Percentiles rank a stretch among this genome's conserved stretches.
Evolutionary conservation across 2,329 filamentous ascomycete species (phyloP).

Genomic region (Colletotrichum chlorophyti): DNA sequence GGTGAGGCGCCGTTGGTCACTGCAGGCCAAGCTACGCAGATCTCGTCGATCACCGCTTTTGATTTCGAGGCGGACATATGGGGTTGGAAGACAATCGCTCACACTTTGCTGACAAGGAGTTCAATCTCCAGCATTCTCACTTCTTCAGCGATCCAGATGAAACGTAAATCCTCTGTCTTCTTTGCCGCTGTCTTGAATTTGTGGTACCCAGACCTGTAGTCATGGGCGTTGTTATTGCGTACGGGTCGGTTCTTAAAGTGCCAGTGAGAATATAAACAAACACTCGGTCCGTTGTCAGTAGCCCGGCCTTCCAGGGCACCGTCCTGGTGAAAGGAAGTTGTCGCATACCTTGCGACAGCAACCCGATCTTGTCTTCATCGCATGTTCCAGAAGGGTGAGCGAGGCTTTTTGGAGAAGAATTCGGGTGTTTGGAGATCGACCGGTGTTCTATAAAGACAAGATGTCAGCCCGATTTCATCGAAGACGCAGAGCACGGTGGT

Average conservation of each 20-base stretch:
- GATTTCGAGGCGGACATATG: conserved; percentile 21
- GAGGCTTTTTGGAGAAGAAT: too few relatives aligned
- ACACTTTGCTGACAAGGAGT: neutral
- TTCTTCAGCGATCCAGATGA: conserved; percentile 22
- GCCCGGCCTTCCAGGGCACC: too few relatives aligned
- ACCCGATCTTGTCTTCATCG: too few relatives aligned
- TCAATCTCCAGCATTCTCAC: conserved; percentile 13
- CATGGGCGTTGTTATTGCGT: conserved; percentile 12
- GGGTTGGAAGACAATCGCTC: neutral
- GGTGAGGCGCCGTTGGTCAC: conserved; percentile 12
- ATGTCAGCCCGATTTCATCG: too few relatives aligned
- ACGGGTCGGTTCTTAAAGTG: conserved; percentile 4
- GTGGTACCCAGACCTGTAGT: conserved; percentile 18
- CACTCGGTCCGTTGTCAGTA: too few relatives aligned
- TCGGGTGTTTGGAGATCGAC: too few relatives aligned
- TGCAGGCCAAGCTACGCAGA: conserved; percentile 11
- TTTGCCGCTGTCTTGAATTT: conserved; percentile 16
- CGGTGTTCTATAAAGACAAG: too few relatives aligned
- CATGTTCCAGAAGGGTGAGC: too few relatives aligned
- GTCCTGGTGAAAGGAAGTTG: too few relatives aligned
- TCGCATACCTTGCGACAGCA: too few relatives aligned
- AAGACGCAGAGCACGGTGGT: too few relatives aligned
- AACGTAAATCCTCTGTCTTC: conserved; percentile 10
- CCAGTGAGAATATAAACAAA: conserved; percentile 15
- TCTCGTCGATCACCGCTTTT: conserved; percentile 15